Conservation (phyloP, 495 filamentous ascomycete genomes). For the Elaphomyces granulatus region DNA sequence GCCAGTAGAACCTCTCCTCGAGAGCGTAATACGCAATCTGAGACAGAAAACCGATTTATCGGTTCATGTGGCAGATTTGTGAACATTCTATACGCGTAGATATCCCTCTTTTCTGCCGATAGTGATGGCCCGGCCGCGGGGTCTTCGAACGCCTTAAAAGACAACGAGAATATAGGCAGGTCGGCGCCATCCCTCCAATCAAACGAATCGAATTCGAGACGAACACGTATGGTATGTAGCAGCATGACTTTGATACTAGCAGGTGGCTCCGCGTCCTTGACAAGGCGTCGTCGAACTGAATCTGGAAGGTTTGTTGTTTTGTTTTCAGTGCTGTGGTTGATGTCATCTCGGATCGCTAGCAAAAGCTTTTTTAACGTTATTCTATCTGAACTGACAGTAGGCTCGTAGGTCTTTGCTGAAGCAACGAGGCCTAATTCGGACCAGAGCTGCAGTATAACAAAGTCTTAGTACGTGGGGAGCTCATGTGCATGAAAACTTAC, state of each 20-base stretch:
- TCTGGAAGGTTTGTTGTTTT: neutral
- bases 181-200: neutral
- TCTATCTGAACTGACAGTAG: neutral
- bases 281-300: neutral
- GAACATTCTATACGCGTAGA: too few relatives aligned
- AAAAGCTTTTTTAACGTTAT: slow-evolving; percentile 8
- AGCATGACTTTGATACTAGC: neutral
- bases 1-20: neutral
- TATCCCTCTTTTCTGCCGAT: too few relatives aligned
- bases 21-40: neutral
- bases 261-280: neutral
- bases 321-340: neutral
- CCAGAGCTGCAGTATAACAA: slow-evolving; percentile 18
- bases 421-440: slow-evolving; percentile 18
- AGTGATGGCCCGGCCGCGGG: too few relatives aligned
- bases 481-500: neutral
- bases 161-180: neutral
- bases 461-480: neutral
- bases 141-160: neutral
- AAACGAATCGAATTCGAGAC: neutral
- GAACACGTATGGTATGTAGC: neutral
- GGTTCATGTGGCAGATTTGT: too few relatives aligned
- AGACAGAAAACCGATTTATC: neutral
- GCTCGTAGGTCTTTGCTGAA: slow-evolving; percentile 11
- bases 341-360: neutral